These are phyloP conservation scores for Aspergillus costaricaensis DNA, from an alignment of 2,329 filamentous ascomycete genomes.

Conservation along the genomic window DNA sequence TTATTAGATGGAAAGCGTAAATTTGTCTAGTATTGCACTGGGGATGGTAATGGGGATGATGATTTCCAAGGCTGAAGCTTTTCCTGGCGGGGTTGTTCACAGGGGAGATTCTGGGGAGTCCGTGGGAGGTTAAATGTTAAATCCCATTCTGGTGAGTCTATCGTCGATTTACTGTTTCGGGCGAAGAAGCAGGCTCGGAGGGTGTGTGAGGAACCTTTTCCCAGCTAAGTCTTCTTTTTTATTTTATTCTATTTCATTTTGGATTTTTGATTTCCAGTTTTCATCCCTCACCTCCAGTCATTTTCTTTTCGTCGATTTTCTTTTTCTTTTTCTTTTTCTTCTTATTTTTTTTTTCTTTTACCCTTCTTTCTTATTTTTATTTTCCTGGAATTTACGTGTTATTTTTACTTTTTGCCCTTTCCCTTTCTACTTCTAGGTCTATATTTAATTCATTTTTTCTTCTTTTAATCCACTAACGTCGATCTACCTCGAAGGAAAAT, in stretches of 20 bases:
- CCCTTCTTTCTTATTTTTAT: neutral
- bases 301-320: slow-evolving; percentile 12
- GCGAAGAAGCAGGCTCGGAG: slow-evolving; percentile 11
- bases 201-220: slow-evolving; percentile 11
- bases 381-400: neutral
- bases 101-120: neutral
- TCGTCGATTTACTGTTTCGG: slow-evolving; percentile 18
- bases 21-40: slow-evolving; percentile 8
- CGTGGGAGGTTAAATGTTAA: slow-evolving; percentile 6
- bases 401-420: neutral
- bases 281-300: slow-evolving; percentile 5
- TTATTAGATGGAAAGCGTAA: slow-evolving; percentile 12
- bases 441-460: neutral
- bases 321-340: neutral
- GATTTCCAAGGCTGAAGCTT: slow-evolving; percentile 5
- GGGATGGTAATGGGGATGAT: too few relatives aligned
- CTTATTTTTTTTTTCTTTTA: neutral
- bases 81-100: slow-evolving; percentile 2
- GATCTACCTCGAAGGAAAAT: neutral
- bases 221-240: slow-evolving; percentile 11
- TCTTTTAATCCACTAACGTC: neutral
- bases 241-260: slow-evolving; percentile 13
- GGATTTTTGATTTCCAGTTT: neutral
- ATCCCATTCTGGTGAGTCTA: slow-evolving; percentile 1
- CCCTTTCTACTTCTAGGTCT: neutral